Evolutionary conservation across 208 protist species (phyloP).

Genomic region (Trypanosoma scelopori): DNA sequence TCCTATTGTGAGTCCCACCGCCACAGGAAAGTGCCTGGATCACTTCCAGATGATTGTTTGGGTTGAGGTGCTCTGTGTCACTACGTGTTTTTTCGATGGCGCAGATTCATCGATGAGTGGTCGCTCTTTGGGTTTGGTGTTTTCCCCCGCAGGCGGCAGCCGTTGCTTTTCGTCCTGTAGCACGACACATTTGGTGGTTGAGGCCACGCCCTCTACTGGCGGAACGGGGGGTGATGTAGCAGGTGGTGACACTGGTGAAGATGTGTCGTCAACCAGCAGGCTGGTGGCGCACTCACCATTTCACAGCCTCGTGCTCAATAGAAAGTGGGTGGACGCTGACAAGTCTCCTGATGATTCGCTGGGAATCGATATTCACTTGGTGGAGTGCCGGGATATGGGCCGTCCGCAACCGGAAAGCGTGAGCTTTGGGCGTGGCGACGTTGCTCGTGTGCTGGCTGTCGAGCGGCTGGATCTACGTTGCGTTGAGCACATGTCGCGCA

Average conservation of each 20-base stretch:
- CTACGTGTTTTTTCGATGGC: not conserved
- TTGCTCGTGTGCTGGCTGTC: constrained; percentile 6
- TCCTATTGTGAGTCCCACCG: not conserved
- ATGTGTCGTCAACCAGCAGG: not conserved
- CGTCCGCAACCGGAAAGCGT: not conserved
- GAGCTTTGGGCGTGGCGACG: not conserved
- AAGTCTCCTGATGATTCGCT: not conserved
- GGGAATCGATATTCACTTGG: constrained; percentile 10
- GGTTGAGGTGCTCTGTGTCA: constrained; percentile 16
- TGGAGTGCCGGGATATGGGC: constrained; percentile 1
- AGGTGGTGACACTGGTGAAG: not conserved
- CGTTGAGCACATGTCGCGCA: not conserved
- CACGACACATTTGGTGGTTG: constrained; percentile 5
- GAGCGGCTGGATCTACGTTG: constrained; percentile 11
- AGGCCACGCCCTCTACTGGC: not conserved
- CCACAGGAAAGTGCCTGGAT: not conserved
- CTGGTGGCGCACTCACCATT: constrained; percentile 11
- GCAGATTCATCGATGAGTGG: not conserved
- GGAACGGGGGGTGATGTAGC: not conserved
- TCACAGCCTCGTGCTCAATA: constrained; percentile 15
- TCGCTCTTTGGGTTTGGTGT: constrained; percentile 4
- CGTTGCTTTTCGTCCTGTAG: constrained; percentile 1
- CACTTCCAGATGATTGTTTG: constrained; percentile 10
- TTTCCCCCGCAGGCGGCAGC: constrained; percentile 10
- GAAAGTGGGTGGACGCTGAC: not conserved